A percentile compares a stretch with the other conserved stretches of the same genome.
Conservation (phyloP, 2,329 filamentous ascomycete species). For the Diaporthe capsici region DNA sequence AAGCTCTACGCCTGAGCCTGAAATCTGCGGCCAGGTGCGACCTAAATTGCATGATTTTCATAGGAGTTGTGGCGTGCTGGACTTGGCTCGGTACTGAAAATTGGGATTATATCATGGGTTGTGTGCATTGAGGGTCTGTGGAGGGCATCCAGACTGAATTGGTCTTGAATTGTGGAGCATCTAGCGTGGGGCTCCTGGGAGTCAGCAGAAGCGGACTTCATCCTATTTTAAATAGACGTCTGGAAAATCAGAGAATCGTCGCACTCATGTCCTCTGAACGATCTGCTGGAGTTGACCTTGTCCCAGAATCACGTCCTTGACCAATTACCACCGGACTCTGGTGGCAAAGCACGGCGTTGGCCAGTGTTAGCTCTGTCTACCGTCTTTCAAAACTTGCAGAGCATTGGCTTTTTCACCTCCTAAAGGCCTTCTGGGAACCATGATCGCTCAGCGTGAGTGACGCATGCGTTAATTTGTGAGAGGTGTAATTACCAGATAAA, state of each 20-base stretch:
- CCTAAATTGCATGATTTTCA: conserved; percentile 32
- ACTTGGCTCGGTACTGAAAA: conserved; percentile 34
- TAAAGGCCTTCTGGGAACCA: background rate
- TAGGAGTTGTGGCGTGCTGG: conserved; percentile 38
- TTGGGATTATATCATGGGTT: conserved; percentile 35
- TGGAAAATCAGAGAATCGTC: conserved; percentile 5
- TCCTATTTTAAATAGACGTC: conserved; percentile 3
- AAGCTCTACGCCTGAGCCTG: conserved; percentile 88
- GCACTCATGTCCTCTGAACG: background rate
- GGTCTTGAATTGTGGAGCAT: conserved; percentile 28
- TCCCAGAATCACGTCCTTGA: no score
- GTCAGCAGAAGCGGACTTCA: background rate
- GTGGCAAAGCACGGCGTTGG: background rate
- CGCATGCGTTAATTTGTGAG: background rate
- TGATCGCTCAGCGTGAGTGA: background rate
- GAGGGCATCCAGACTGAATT: conserved; percentile 10
- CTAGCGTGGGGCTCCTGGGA: conserved; percentile 4
- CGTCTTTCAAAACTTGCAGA: background rate
- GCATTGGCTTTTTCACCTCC: background rate
- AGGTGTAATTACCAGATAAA: background rate
- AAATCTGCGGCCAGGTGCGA: background rate
- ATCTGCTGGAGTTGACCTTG: background rate
- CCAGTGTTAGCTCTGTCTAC: background rate
- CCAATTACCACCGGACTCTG: background rate
- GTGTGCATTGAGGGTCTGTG: conserved; percentile 24